Evolutionary conservation across 768 basidiomycete genomes (phyloP).

Genomic region (Galerina sulciceps): DNA sequence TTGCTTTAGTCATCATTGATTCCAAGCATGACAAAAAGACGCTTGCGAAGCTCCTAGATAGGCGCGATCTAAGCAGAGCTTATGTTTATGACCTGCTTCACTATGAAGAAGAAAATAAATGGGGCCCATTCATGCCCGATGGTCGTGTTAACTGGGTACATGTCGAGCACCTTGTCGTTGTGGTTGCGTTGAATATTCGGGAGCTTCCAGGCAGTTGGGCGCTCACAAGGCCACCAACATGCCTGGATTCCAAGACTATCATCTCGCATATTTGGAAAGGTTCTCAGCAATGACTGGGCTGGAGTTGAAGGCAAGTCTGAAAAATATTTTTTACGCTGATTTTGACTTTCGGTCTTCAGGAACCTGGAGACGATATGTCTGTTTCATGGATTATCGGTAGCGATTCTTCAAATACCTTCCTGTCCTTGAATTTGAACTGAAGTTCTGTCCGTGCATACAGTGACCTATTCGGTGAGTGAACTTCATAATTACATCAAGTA

Average conservation of each 20-base stretch:
- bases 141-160: slow-evolving; percentile 65
- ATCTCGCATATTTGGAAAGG: slow-evolving; percentile 42
- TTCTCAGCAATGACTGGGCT: slow-evolving; percentile 62
- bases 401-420: background rate
- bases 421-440: background rate
- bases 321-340: background rate
- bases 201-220: slow-evolving; percentile 43
- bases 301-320: slow-evolving; percentile 58
- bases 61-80: slow-evolving; percentile 54
- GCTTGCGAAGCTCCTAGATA: slow-evolving; percentile 28
- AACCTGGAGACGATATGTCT: slow-evolving; percentile 75
- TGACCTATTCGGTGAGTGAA: slow-evolving; percentile 21
- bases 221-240: slow-evolving; percentile 48
- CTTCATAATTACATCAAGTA: background rate
- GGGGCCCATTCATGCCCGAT: slow-evolving; percentile 59
- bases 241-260: slow-evolving; percentile 58
- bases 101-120: slow-evolving; percentile 52
- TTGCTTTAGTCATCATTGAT: slow-evolving; percentile 46
- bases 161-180: slow-evolving; percentile 60
- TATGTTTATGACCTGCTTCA: slow-evolving; percentile 70
- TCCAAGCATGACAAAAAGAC: slow-evolving; percentile 30
- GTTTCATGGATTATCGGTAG: slow-evolving; percentile 80
- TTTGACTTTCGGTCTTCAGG: slow-evolving; percentile 33
- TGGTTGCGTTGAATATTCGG: slow-evolving; percentile 54
- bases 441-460: background rate